Conservation (phyloP, 805 yeast species). For the Ogataea neopini region DNA sequence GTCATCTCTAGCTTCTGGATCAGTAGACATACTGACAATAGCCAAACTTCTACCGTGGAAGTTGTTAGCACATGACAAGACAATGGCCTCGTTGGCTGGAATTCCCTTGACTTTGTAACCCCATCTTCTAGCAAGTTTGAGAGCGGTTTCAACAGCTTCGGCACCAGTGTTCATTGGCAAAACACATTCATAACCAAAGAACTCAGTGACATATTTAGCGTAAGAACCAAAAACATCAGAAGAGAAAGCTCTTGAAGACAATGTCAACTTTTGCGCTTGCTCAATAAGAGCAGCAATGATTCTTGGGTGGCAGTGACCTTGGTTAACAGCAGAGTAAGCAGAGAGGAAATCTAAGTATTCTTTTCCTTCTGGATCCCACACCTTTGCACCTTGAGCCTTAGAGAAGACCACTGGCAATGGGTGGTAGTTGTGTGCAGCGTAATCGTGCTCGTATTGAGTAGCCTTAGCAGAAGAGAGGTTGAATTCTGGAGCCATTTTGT, state of each 20-base stretch:
- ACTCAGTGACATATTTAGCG: slow-evolving; percentile 87
- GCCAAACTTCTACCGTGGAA: slow-evolving; percentile 98
- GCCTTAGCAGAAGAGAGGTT: slow-evolving; percentile 66
- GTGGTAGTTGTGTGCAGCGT: slow-evolving; percentile 96
- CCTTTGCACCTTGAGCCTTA: slow-evolving; percentile 85
- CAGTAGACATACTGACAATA: slow-evolving; percentile 93
- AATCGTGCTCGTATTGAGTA: slow-evolving; percentile 65
- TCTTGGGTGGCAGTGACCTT: slow-evolving; percentile 97
- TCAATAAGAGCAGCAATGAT: slow-evolving; percentile 81
- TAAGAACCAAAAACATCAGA: slow-evolving; percentile 84
- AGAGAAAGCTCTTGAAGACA: slow-evolving; percentile 91
- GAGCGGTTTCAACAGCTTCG: slow-evolving; percentile 95
- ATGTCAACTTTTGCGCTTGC: slow-evolving; percentile 81
- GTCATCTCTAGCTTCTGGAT: slow-evolving; percentile 83
- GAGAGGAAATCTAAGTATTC: slow-evolving; percentile 90
- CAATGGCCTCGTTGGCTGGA: slow-evolving; percentile 79
- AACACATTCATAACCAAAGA: slow-evolving; percentile 86
- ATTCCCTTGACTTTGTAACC: slow-evolving; percentile 88
- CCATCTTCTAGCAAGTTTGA: slow-evolving; percentile 96
- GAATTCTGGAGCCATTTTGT: slow-evolving; percentile 34
- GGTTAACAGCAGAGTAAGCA: slow-evolving; percentile 96
- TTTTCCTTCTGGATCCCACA: slow-evolving; percentile 98
- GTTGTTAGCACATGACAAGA: slow-evolving; percentile 83
- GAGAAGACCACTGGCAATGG: slow-evolving; percentile 94
- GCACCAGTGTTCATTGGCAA: slow-evolving; percentile 99